Conservation (phyloP, 2,329 filamentous ascomycete species). For the Didymella keratinophila region DNA sequence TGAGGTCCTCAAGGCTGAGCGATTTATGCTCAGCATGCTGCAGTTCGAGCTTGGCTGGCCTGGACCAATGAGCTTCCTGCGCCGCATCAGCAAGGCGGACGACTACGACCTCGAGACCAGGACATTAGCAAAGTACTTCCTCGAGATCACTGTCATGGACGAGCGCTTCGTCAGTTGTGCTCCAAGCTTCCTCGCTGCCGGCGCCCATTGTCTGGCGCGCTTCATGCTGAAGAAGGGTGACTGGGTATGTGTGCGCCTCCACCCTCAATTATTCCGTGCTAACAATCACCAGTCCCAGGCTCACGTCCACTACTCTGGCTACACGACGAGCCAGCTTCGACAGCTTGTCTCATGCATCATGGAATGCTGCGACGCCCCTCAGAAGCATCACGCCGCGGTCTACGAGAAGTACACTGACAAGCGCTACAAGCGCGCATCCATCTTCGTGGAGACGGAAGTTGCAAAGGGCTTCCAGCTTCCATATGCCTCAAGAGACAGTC, state of each 20-base stretch:
- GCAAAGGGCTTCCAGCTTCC: constrained; percentile 65
- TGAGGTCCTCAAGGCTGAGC: constrained; percentile 95
- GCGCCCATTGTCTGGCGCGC: constrained; percentile 89
- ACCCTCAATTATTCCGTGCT: constrained; percentile 34
- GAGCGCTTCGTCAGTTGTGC: constrained; percentile 93
- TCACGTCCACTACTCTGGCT: constrained; percentile 92
- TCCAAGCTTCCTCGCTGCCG: constrained; percentile 89
- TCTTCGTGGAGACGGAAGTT: constrained; percentile 80
- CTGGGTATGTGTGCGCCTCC: constrained; percentile 72
- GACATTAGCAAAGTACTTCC: constrained; percentile 95
- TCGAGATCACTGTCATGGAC: constrained; percentile 97
- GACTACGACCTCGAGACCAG: constrained; percentile 96
- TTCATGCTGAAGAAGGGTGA: constrained; percentile 88
- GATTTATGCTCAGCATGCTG: constrained; percentile 97
- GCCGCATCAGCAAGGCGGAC: constrained; percentile 97
- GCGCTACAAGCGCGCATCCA: constrained; percentile 83
- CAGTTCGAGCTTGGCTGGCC: constrained; percentile 96
- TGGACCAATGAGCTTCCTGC: constrained; percentile 98
- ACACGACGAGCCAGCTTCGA: constrained; percentile 85
- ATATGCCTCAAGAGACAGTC: constrained; percentile 45
- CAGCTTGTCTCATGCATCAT: constrained; percentile 79
- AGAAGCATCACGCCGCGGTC: constrained; percentile 83
- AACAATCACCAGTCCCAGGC: constrained; percentile 69
- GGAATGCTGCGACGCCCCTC: constrained; percentile 84
- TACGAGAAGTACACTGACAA: constrained; percentile 92